Percentiles rank a stretch among this genome's conserved stretches.
Conservation (phyloP, 306 rosid species). For the Begonia loranthoides region DNA sequence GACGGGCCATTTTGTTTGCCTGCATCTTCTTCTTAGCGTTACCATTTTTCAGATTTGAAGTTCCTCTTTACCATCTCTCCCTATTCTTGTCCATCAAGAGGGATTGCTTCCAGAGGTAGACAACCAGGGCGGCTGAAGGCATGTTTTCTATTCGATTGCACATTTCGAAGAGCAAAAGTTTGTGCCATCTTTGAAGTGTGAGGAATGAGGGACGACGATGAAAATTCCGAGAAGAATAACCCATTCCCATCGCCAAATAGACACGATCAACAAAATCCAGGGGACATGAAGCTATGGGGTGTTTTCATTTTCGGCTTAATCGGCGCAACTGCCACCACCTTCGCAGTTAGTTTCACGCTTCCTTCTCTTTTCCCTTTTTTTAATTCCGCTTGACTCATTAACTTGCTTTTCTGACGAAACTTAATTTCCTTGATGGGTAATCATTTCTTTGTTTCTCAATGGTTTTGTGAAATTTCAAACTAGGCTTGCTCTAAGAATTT, state of each 20-base stretch:
- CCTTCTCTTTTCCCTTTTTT: not conserved
- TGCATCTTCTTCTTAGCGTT: too few species aligned
- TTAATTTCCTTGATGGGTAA: not conserved
- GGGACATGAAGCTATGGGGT: conserved; percentile 59
- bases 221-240: conserved; percentile 21
- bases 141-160: conserved; percentile 14
- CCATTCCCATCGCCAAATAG: conserved; percentile 21
- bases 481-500: not conserved
- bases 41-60: too few species aligned
- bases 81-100: too few species aligned
- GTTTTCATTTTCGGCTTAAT: conserved; percentile 62
- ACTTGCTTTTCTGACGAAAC: not conserved
- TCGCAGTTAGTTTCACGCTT: conserved; percentile 41
- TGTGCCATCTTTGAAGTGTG: conserved; percentile 5
- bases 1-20: too few species aligned
- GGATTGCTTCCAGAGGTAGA: too few species aligned
- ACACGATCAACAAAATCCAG: conserved; percentile 21
- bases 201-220: conserved; percentile 34
- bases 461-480: not conserved
- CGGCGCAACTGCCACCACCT: conserved; percentile 83
- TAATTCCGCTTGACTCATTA: conserved; percentile 3
- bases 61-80: too few species aligned
- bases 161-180: conserved; percentile 7
- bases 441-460: not conserved
- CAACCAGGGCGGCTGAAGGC: conserved; percentile 3